Evolutionary conservation across 495 filamentous ascomycete species (phyloP), one percentile per base, ranked within the genome.

Genomic region (Aspergillus avenaceus): DNA sequence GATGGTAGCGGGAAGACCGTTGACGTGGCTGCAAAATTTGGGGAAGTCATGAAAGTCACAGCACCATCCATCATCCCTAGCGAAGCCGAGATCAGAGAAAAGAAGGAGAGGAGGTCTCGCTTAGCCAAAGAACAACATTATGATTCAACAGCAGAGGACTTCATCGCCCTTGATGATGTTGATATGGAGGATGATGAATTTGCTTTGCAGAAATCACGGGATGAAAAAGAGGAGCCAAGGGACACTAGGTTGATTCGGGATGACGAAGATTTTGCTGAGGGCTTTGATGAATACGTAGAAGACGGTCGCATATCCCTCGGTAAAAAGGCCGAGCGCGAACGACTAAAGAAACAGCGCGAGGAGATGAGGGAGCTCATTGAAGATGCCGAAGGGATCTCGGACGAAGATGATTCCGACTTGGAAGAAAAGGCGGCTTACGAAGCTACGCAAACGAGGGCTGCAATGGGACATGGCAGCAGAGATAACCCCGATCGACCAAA

Each of bases 181-280:
- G n/a, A n/a, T 23, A 74, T 75, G 23, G 67, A 74, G 23, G 76
- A 78, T 23, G 63, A 65, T 28, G 70, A 79, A 24, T 72, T n/a
- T n/a, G n/a, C n/a, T n/a, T n/a, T n/a, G n/a, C n/a, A 68, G 62
- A 71, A 72, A 22, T 50, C 64, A 49, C 54, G 76, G 68, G 44
- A 73, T 1, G 47, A 49, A 38, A 52, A 69, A 53, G 63, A 72
- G 63, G 60, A 83, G 77, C 61, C 70, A 3, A 49, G 46, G 31
- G 83, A 91, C 45, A 87, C 85, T 8, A 77, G 93, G n/a, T 78
- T 97, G 8, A 77, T 89, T 4, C 76, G 78, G 22, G 91, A 96
- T 45, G 92, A 97, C 60, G 93, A 97, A 61, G 89, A 96, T 61
- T 81, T 97, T n/a, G 85, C 84, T 25, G 93, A 98, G 70, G 91